phyloP scores from a whole-genome alignment of 495 filamentous ascomycete species.

The Penicillium egyptiacum region DNA sequence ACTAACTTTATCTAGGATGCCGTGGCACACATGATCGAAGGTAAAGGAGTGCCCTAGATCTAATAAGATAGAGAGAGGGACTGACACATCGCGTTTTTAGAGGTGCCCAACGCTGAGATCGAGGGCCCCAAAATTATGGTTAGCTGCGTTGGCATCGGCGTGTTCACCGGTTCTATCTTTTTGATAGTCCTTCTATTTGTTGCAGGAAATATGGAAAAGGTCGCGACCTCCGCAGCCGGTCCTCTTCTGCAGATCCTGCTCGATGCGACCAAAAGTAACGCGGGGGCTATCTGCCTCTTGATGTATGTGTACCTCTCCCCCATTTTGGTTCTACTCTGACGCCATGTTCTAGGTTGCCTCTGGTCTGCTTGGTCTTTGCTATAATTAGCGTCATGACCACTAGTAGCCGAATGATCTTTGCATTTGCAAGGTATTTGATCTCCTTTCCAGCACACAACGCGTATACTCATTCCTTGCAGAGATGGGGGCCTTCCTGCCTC shows the following conservation, averaged over 20 bases:
- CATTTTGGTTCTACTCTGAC: not conserved
- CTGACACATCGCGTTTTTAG: conserved; percentile 27
- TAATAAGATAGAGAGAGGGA: not conserved
- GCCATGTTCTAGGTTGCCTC: conserved; percentile 49
- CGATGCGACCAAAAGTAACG: conserved; percentile 61
- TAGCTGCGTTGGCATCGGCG: conserved; percentile 65
- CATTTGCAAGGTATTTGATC: conserved; percentile 53
- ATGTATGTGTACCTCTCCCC: conserved; percentile 42
- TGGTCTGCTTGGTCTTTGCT: conserved; percentile 68
- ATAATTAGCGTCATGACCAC: conserved; percentile 70
- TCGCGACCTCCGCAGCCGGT: conserved; percentile 58
- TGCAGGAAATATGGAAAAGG: conserved; percentile 51
- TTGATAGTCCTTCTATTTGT: conserved; percentile 63
- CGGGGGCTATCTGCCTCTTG: conserved; percentile 63
- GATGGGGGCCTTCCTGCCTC: conserved; percentile 70
- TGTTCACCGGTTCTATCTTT: conserved; percentile 65
- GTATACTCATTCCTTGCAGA: conserved; percentile 27
- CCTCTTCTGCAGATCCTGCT: conserved; percentile 68
- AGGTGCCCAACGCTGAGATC: conserved; percentile 63
- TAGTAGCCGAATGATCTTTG: conserved; percentile 70
- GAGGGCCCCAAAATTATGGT: conserved; percentile 71
- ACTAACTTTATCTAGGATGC: conserved; percentile 40
- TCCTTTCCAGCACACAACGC: not conserved
- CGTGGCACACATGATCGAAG: conserved; percentile 48
- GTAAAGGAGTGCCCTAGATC: conserved; percentile 12